phyloP scores from a whole-genome alignment of 2,329 filamentous ascomycete species.

The Pyricularia grisea region DNA sequence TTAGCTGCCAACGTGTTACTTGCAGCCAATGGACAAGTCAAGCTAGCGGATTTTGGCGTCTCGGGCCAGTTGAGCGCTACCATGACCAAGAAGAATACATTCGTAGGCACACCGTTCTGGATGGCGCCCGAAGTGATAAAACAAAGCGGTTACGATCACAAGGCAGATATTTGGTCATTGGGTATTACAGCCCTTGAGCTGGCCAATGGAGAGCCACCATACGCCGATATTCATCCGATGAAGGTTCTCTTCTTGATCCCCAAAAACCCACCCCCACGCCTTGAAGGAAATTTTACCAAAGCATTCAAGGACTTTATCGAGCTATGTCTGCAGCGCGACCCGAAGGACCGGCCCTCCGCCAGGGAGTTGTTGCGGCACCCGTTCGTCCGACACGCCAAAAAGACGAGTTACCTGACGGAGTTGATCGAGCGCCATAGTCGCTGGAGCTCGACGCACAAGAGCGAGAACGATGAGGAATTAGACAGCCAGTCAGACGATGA shows the following conservation, averaged over 20 bases:
- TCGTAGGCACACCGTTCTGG: conserved; percentile 97
- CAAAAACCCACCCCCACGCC: conserved; percentile 77
- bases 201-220: conserved; percentile 85
- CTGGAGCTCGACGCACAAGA: conserved; percentile 75
- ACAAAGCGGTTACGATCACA: conserved; percentile 95
- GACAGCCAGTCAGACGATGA: conserved; percentile 34
- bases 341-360: conserved; percentile 77
- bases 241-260: conserved; percentile 95
- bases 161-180: conserved; percentile 95
- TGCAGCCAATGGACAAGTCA: conserved; percentile 86
- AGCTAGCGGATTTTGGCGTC: conserved; percentile 93
- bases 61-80: conserved; percentile 93
- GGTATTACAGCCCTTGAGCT: conserved; percentile 91
- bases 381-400: conserved; percentile 86
- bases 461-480: conserved; percentile 56
- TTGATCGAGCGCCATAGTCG: conserved; percentile 84
- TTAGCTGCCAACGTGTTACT: conserved; percentile 87
- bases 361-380: conserved; percentile 81
- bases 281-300: conserved; percentile 75
- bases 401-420: conserved; percentile 93
- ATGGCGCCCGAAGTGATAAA: conserved; percentile 99
- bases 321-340: conserved; percentile 78
- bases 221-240: conserved; percentile 96
- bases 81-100: conserved; percentile 99
- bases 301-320: conserved; percentile 79